phyloP scores from a whole-genome alignment of 1,139 yeast species.

The Suhomyces terraborum region DNA sequence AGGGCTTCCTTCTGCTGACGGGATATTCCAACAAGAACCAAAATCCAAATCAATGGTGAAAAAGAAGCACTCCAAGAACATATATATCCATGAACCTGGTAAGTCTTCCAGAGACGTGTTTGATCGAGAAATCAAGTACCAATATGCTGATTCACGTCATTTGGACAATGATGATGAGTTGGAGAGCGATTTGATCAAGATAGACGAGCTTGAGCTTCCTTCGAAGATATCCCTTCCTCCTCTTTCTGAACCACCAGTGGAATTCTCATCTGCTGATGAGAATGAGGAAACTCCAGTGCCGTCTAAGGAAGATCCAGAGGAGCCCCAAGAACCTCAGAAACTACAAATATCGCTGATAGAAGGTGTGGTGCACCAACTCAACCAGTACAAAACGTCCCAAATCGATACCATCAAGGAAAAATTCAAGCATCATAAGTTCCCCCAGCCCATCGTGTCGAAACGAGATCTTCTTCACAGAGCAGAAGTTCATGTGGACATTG shows the following conservation, averaged over 20 bases:
- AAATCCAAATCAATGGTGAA: constrained; percentile 3
- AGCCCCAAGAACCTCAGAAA: neutral
- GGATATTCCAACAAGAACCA: neutral
- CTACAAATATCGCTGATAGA: constrained; percentile 9
- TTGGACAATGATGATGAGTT: constrained; percentile 13
- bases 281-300: too few species aligned
- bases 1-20: constrained; percentile 4
- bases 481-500: constrained; percentile 30
- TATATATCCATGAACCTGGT: constrained; percentile 9
- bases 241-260: constrained; percentile 6
- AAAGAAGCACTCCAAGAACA: constrained; percentile 7
- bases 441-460: constrained; percentile 31
- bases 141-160: neutral
- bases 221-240: neutral
- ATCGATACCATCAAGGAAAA: constrained; percentile 22
- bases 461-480: constrained; percentile 27
- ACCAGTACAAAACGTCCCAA: constrained; percentile 19
- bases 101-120: neutral
- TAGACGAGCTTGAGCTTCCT: constrained; percentile 12
- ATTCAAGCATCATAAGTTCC: constrained; percentile 27
- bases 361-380: constrained; percentile 18
- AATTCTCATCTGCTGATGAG: constrained; percentile 4
- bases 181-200: constrained; percentile 17
- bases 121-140: constrained; percentile 2
- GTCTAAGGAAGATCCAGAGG: too few species aligned